phyloP scores from a whole-genome alignment of 257 asterid genomes.

The Coffea eugenioides region DNA sequence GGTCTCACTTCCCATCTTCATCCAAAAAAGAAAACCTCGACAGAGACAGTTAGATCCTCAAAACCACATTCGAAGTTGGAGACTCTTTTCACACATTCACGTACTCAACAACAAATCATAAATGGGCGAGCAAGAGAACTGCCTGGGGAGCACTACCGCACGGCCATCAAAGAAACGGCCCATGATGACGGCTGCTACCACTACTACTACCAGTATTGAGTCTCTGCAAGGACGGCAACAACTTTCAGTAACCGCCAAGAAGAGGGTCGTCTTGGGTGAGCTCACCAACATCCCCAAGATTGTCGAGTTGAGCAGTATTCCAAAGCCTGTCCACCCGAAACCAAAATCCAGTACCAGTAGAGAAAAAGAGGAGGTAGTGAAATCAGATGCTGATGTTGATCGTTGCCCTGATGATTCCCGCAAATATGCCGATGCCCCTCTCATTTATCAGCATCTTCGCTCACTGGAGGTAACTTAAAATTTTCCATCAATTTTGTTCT shows the following conservation, averaged over 20 bases:
- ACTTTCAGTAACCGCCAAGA: slow-evolving; percentile 7
- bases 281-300: slow-evolving; percentile 38
- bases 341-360: slow-evolving; percentile 19
- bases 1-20: not conserved
- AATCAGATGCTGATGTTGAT: not conserved
- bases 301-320: too few relatives aligned
- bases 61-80: too few relatives aligned
- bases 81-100: not conserved
- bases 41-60: not conserved
- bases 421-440: slow-evolving; percentile 43
- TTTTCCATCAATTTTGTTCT: not conserved
- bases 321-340: not conserved
- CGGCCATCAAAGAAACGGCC: slow-evolving; percentile 43
- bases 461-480: slow-evolving; percentile 55
- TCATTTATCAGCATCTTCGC: slow-evolving; percentile 64
- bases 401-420: slow-evolving; percentile 37
- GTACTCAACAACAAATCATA: not conserved
- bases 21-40: too few relatives aligned
- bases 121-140: slow-evolving; percentile 18
- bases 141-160: slow-evolving; percentile 5
- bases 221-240: too few relatives aligned
- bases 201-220: slow-evolving; percentile 10
- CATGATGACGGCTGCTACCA: slow-evolving; percentile 2
- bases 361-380: not conserved
- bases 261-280: slow-evolving; percentile 68